These are phyloP conservation scores for Suhomyces bokatorum DNA, from an alignment of 1,139 yeast species.

Conservation along the genomic window DNA sequence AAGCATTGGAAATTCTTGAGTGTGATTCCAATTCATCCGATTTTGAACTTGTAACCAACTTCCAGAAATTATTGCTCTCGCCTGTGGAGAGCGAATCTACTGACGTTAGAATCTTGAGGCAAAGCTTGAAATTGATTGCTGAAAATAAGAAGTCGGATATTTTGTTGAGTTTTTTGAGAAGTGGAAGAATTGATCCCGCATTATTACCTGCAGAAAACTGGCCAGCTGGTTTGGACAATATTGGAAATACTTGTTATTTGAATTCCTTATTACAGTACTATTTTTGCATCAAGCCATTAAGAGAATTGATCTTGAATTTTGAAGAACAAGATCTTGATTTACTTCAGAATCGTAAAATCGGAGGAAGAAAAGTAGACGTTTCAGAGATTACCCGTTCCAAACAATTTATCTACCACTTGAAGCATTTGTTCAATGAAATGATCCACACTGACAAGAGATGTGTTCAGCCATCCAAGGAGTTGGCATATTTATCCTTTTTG, in stretches of 20 bases:
- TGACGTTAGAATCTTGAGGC: constrained; percentile 52
- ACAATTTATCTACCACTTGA: constrained; percentile 73
- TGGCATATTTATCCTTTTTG: constrained; percentile 85
- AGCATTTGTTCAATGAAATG: constrained; percentile 68
- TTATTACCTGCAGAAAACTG: constrained; percentile 64
- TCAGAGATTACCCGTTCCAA: constrained; percentile 77
- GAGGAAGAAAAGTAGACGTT: constrained; percentile 76
- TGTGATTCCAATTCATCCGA: constrained; percentile 51
- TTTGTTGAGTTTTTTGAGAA: constrained; percentile 50
- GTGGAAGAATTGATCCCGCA: constrained; percentile 62
- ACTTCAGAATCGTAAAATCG: constrained; percentile 57
- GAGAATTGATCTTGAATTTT: constrained; percentile 63
- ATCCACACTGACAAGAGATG: constrained; percentile 61
- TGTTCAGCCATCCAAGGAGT: constrained; percentile 78
- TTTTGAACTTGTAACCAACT: constrained; percentile 54
- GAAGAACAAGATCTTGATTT: constrained; percentile 29
- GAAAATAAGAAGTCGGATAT: constrained; percentile 51
- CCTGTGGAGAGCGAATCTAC: constrained; percentile 15
- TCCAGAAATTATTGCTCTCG: constrained; percentile 40
- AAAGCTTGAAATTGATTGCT: constrained; percentile 52
- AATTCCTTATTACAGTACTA: constrained; percentile 88
- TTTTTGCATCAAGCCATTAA: constrained; percentile 78
- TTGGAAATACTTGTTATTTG: constrained; percentile 93
- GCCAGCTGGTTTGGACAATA: constrained; percentile 91
- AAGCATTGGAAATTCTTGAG: constrained; percentile 47